phyloP scores from a whole-genome alignment of 768 basidiomycete genomes.

The Lentinula sp. region DNA sequence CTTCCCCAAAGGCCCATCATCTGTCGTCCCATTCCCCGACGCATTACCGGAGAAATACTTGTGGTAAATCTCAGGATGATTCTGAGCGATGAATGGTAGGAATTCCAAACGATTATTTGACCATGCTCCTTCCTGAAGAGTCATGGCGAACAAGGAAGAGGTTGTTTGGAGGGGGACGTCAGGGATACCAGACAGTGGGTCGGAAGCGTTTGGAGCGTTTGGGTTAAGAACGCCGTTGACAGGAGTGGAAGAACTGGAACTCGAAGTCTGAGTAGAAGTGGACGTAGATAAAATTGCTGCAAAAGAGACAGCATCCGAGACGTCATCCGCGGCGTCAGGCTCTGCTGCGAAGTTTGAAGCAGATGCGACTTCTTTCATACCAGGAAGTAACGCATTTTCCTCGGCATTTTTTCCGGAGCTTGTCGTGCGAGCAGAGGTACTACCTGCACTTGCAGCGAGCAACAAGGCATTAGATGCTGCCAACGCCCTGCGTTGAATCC shows the following conservation, averaged over 20 bases:
- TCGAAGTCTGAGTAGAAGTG: neutral
- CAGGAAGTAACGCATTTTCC: neutral
- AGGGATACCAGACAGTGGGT: neutral
- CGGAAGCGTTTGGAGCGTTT: neutral
- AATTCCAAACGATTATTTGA: neutral
- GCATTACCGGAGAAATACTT: neutral
- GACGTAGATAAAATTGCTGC: neutral
- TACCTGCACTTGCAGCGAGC: neutral
- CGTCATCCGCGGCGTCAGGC: neutral
- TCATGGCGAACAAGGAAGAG: neutral
- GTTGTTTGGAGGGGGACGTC: neutral
- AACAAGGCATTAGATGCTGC: neutral
- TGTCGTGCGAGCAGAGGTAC: neutral
- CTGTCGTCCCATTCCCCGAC: neutral
- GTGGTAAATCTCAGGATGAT: neutral
- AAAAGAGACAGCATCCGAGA: neutral
- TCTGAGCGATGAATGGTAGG: neutral
- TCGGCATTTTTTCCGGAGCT: neutral
- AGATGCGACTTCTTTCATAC: neutral
- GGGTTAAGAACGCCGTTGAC: neutral
- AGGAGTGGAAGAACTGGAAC: neutral
- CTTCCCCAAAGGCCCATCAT: neutral
- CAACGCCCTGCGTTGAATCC: neutral
- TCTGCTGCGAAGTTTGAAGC: neutral
- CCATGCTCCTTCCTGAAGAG: slow-evolving; percentile 1